Evolutionary conservation across 306 rosid genomes (phyloP).

Genomic region (Medicago truncatula): MtrunA17r5.0-ANR NC_053043.1:44751001-44751500

Average conservation of each 20-base stretch:
- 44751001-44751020: slow-evolving; percentile 14
- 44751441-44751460: too few species aligned
- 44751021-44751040: slow-evolving; percentile 13
- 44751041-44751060: slow-evolving; percentile 32
- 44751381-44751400: not conserved
- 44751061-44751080: not conserved
- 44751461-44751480: too few species aligned
- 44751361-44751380: not conserved
- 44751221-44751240: not conserved
- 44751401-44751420: too few species aligned
- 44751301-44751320: slow-evolving; percentile 22
- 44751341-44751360: not conserved
- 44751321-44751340: slow-evolving; percentile 29
- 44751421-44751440: too few species aligned
- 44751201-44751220: not conserved
- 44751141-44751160: slow-evolving; percentile 5
- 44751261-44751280: slow-evolving; percentile 6
- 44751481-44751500: too few species aligned
- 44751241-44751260: slow-evolving; percentile 1
- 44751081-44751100: not conserved
- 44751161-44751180: slow-evolving; percentile 13
- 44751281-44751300: slow-evolving; percentile 38
- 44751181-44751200: not conserved
- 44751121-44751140: not conserved
- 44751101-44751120: not conserved